Evolutionary conservation across 768 basidiomycete species (phyloP).

Genomic region (Mycena indigotica): DNA sequence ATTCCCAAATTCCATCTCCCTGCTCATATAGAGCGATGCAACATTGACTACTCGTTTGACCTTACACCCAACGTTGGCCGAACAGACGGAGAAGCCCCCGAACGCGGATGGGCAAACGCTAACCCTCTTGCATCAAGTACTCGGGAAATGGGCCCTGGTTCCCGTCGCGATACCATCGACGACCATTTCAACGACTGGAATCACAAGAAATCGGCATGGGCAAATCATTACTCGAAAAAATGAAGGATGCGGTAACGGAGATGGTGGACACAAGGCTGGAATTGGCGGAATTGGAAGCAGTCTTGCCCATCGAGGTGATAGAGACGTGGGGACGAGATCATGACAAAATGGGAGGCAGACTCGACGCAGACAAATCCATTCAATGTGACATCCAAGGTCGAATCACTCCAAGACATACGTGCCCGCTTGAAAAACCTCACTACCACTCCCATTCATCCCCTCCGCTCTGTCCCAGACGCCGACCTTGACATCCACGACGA

Average conservation of each 20-base stretch:
- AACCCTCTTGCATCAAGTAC: slow-evolving; percentile 20
- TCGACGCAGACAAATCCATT: too few species aligned
- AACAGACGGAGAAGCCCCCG: slow-evolving; percentile 26
- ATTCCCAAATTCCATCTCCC: slow-evolving; percentile 29
- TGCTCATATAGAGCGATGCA: slow-evolving; percentile 21
- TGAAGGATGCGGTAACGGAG: not conserved
- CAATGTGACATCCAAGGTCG: too few species aligned
- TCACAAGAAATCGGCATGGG: not conserved
- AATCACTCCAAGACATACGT: too few species aligned
- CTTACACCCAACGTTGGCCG: slow-evolving; percentile 17
- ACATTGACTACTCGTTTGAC: slow-evolving; percentile 14
- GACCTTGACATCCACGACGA: too few species aligned
- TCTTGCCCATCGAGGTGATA: too few species aligned
- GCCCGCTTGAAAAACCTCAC: too few species aligned
- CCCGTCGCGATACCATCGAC: not conserved
- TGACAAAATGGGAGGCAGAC: too few species aligned
- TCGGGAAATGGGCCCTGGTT: slow-evolving; percentile 23
- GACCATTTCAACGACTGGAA: slow-evolving; percentile 3
- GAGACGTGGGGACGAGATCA: too few species aligned
- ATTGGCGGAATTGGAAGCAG: too few species aligned
- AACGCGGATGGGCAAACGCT: slow-evolving; percentile 23
- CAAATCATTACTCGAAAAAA: not conserved
- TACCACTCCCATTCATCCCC: too few species aligned
- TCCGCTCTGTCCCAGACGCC: too few species aligned
- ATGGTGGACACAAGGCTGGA: not conserved